Percentiles rank a stretch among this genome's conserved stretches.
These are phyloP conservation scores for Papiliotrema terrestris DNA, from an alignment of 1,284 basidiomycete species.

Conservation along the genomic window DNA sequence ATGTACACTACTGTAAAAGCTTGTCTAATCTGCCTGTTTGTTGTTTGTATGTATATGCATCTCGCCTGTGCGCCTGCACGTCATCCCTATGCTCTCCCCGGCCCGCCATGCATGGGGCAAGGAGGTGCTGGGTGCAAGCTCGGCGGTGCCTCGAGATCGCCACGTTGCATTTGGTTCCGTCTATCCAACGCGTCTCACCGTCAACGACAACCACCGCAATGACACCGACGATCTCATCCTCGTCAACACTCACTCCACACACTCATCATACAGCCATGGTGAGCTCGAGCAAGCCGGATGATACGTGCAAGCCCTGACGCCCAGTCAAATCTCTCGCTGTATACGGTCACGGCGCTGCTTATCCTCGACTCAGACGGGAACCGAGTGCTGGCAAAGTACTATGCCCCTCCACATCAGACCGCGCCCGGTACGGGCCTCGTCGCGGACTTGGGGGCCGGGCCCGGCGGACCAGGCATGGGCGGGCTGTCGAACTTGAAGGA, in stretches of 20 bases:
- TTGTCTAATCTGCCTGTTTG: too few relatives aligned
- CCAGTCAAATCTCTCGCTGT: constrained; percentile 74
- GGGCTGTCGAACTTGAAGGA: constrained; percentile 70
- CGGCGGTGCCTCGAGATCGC: too few relatives aligned
- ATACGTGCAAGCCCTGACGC: neutral
- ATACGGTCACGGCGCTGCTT: constrained; percentile 80
- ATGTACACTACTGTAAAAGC: too few relatives aligned
- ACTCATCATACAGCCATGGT: neutral
- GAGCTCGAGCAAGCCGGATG: neutral
- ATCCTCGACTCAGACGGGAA: constrained; percentile 92
- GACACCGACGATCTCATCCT: neutral
- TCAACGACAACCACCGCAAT: neutral
- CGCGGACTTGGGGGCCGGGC: constrained; percentile 50
- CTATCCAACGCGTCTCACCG: neutral
- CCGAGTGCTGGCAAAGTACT: constrained; percentile 94
- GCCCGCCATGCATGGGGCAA: too few relatives aligned
- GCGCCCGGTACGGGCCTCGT: constrained; percentile 45
- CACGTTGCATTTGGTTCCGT: neutral
- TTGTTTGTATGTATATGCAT: too few relatives aligned
- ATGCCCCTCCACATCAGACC: constrained; percentile 59
- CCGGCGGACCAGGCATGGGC: constrained; percentile 40
- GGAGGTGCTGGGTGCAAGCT: too few relatives aligned
- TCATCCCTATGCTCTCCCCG: too few relatives aligned
- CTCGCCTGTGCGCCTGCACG: too few relatives aligned
- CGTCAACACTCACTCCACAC: neutral